Percentiles rank a stretch among this genome's conserved stretches.
Conservation (phyloP, 768 basidiomycete species). For the Clathrus columnatus region DNA sequence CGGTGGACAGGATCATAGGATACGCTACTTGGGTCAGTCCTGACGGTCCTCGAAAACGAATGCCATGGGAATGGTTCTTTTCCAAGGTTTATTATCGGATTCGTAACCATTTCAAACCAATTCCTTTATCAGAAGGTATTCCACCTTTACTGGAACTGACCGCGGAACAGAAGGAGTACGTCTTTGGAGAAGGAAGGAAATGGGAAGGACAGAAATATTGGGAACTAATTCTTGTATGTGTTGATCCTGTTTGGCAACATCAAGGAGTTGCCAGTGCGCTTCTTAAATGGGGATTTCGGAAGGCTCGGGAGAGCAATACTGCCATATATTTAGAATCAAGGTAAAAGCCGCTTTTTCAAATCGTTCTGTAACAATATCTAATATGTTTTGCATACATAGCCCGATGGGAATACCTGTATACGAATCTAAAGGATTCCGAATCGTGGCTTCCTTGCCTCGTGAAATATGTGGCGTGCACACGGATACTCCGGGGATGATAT, state of each 20-base stretch:
- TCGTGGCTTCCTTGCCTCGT: not conserved
- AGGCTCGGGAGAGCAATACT: not conserved
- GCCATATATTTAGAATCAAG: slow-evolving; percentile 4
- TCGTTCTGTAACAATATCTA: not conserved
- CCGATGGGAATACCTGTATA: slow-evolving; percentile 1
- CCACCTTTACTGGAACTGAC: not conserved
- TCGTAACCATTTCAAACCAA: not conserved
- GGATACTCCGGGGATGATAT: slow-evolving; percentile 7
- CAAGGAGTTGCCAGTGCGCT: slow-evolving; percentile 3
- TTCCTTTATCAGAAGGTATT: not conserved
- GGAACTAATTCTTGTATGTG: slow-evolving; percentile 4
- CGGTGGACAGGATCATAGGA: slow-evolving; percentile 1
- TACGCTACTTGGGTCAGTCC: slow-evolving; percentile 1
- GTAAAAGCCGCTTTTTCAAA: not conserved
- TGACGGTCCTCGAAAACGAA: not conserved
- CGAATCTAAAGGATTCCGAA: slow-evolving; percentile 3
- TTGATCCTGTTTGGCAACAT: slow-evolving; percentile 6
- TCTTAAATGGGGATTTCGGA: slow-evolving; percentile 8
- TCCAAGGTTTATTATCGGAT: slow-evolving; percentile 1
- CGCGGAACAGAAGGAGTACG: not conserved
- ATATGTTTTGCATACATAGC: not conserved
- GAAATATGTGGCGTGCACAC: not conserved
- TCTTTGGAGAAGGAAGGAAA: not conserved
- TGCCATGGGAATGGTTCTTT: slow-evolving; percentile 6
- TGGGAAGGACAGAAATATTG: slow-evolving; percentile 7